Conservation (phyloP, 495 filamentous ascomycete species). For the Penicillium longicatenatum region DNA sequence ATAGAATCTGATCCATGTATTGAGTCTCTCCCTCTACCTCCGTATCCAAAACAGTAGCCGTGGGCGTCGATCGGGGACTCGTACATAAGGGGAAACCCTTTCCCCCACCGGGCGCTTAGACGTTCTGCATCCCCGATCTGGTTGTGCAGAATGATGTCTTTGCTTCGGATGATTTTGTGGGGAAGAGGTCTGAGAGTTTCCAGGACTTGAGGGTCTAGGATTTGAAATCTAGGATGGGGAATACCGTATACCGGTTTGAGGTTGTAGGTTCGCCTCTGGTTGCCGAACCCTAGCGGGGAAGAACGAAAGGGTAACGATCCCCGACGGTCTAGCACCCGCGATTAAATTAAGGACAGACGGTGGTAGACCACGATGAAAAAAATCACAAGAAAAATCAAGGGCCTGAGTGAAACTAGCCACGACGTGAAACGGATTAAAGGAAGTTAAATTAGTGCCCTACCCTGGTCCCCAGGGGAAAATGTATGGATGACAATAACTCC, state of each 20-base stretch:
- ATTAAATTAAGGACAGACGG: neutral
- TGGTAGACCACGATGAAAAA: too few species aligned
- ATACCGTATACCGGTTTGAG: neutral
- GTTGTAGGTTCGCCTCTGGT: neutral
- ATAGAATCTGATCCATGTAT: too few species aligned
- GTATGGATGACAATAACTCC: constrained; percentile 14
- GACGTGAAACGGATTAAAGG: neutral
- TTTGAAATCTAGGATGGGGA: neutral
- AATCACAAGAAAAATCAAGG: too few species aligned
- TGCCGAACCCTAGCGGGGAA: neutral
- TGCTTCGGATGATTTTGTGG: neutral
- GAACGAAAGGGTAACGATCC: neutral
- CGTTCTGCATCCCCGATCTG: constrained; percentile 3
- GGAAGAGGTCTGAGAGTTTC: neutral
- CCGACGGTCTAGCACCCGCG: neutral
- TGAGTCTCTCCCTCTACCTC: too few species aligned
- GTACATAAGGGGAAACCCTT: neutral
- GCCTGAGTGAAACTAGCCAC: too few species aligned
- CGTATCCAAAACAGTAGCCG: constrained; percentile 20
- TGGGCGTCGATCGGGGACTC: constrained; percentile 8
- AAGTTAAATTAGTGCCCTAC: too few species aligned
- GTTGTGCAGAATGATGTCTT: neutral
- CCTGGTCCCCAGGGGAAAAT: too few species aligned
- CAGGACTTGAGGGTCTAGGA: neutral
- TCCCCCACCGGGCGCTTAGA: constrained; percentile 11